Evolutionary conservation across 2,329 filamentous ascomycete genomes (phyloP).

Genomic region (Claviceps sp.): DNA sequence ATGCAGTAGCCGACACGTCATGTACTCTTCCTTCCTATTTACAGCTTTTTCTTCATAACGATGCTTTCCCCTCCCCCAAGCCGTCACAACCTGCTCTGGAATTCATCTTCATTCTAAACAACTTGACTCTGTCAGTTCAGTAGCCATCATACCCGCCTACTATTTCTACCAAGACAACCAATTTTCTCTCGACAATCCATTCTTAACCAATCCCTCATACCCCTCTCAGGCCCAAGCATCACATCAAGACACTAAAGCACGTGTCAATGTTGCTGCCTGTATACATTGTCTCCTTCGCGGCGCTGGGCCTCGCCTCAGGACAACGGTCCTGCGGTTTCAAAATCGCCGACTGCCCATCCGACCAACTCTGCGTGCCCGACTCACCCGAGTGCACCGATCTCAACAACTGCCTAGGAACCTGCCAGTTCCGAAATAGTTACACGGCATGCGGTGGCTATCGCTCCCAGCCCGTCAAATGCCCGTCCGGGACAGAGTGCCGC

Average conservation of each 20-base stretch:
- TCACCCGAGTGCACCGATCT: conserved; percentile 12
- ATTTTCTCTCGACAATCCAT: neutral
- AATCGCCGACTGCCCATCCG: conserved; percentile 14
- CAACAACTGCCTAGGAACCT: conserved; percentile 17
- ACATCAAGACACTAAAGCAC: neutral
- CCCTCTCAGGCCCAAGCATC: neutral
- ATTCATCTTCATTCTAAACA: neutral
- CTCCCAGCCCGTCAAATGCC: conserved; percentile 13
- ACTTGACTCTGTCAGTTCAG: neutral
- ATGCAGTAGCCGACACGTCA: neutral
- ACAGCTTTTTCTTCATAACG: neutral
- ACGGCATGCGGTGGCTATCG: conserved; percentile 19
- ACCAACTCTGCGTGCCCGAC: conserved; percentile 15
- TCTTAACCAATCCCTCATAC: neutral
- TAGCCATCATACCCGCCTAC: neutral
- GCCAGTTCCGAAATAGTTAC: conserved; percentile 18
- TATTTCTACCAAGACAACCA: neutral
- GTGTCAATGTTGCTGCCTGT: conserved; percentile 11
- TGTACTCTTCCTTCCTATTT: neutral
- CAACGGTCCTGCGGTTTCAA: conserved; percentile 16
- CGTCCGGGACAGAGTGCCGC: conserved; percentile 14
- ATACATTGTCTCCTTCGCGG: conserved; percentile 11
- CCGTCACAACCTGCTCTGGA: neutral
- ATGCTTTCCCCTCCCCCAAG: too few relatives aligned
- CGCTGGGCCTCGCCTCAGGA: conserved; percentile 7